Percentiles rank a stretch among this genome's conserved stretches.
Conservation (phyloP, 306 rosid species). For the Cicer bijugum region DNA sequence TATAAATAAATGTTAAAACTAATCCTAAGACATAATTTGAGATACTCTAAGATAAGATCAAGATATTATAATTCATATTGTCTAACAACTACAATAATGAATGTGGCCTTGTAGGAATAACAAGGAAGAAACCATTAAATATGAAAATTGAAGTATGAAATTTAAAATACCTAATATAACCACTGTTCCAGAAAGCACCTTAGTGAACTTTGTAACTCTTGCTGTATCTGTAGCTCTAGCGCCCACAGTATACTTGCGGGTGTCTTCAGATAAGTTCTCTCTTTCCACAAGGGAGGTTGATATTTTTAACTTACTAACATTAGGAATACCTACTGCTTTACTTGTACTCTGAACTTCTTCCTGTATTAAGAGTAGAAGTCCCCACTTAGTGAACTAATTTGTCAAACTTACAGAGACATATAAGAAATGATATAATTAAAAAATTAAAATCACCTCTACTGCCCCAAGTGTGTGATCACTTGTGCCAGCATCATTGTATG, state of each 20-base stretch:
- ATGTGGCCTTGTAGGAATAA: constrained; percentile 16
- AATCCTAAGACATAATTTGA: not conserved
- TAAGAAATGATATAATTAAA: not conserved
- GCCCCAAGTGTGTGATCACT: constrained; percentile 58
- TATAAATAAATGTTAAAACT: not conserved
- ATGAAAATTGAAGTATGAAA: constrained; percentile 34
- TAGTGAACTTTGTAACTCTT: constrained; percentile 78
- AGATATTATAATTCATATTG: not conserved
- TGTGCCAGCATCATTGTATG: constrained; percentile 65
- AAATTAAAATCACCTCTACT: constrained; percentile 55
- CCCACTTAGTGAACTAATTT: constrained; percentile 29
- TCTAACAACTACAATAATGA: constrained; percentile 13
- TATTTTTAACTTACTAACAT: constrained; percentile 56
- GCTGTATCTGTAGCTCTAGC: constrained; percentile 93
- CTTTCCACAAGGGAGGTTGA: constrained; percentile 45
- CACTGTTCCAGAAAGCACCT: constrained; percentile 81
- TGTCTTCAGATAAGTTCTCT: constrained; percentile 57
- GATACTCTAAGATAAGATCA: constrained; percentile 20
- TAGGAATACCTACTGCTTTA: constrained; percentile 46
- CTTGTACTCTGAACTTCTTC: constrained; percentile 61
- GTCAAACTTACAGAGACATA: constrained; percentile 10
- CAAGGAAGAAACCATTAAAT: constrained; percentile 11
- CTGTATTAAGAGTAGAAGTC: constrained; percentile 54
- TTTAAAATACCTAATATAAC: constrained; percentile 66
- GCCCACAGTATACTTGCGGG: constrained; percentile 62